These are phyloP conservation scores for Cladosporium sp. DNA, from an alignment of 2,329 filamentous ascomycete genomes.

Conservation along the genomic window DNA sequence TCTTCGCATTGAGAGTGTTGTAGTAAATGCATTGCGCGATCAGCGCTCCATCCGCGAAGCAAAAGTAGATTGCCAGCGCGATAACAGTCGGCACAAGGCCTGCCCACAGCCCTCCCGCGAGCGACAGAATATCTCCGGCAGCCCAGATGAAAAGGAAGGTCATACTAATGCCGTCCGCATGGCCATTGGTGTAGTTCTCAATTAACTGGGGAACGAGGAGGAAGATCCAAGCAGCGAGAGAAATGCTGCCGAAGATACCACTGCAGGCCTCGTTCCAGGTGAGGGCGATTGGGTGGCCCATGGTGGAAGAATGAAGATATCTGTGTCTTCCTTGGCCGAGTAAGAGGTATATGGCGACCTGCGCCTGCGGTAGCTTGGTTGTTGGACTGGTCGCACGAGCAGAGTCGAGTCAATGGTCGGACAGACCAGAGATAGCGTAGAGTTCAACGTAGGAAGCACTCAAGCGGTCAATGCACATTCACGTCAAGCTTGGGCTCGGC, in stretches of 20 bases:
- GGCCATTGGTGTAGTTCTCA: slow-evolving; percentile 85
- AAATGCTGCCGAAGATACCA: slow-evolving; percentile 88
- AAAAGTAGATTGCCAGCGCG: slow-evolving; percentile 87
- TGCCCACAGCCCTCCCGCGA: slow-evolving; percentile 78
- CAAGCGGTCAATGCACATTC: no score
- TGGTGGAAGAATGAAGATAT: neutral
- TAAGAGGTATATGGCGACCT: neutral
- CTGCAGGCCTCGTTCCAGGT: slow-evolving; percentile 69
- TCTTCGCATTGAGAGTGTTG: slow-evolving; percentile 65
- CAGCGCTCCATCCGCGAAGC: slow-evolving; percentile 79
- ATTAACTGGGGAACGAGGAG: slow-evolving; percentile 87
- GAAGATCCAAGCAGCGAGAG: slow-evolving; percentile 93
- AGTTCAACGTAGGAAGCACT: no score
- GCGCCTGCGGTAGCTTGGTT: neutral
- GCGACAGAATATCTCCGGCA: slow-evolving; percentile 73
- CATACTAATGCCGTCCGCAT: slow-evolving; percentile 86
- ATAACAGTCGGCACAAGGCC: slow-evolving; percentile 85
- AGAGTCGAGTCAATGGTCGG: no score
- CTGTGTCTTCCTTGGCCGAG: no score
- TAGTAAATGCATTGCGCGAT: slow-evolving; percentile 90
- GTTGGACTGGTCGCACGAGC: neutral
- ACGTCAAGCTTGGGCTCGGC: no score
- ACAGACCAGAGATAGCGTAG: no score
- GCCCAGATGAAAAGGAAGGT: slow-evolving; percentile 90
- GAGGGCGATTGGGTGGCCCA: slow-evolving; percentile 28